Evolutionary conservation across 1,139 yeast genomes (phyloP), one percentile per base, ranked within the genome.

Genomic region (Candida smagusa): DNA sequence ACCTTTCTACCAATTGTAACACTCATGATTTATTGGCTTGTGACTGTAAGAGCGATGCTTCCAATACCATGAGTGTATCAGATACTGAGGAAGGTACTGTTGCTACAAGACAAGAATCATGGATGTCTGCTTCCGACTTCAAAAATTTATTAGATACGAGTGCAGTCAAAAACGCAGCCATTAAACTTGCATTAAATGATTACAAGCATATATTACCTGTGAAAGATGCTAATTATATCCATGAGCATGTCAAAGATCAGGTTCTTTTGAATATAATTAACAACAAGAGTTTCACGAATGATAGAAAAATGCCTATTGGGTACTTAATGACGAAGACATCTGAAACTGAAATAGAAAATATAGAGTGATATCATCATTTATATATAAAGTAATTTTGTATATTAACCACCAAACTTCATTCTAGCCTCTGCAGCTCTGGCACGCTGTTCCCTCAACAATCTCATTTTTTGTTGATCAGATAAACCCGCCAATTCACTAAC

Each of bases 341-440:
- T 12, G 28, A 6, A 16, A 30, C 12, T 11, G 9, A 21, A 16
- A 11, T 12, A 12, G 31, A 35, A 21, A 28, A 24, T 21, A 37
- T 34, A 31, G 31, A 31, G 9, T 25, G 9, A 26, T 7, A 7
- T 12, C 9, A 11, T 12, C 8, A 6, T 28, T 6, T 9, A 28
- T 12, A 13, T 13, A 28, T 7, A 28, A 28, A n/a, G n/a, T n/a
- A n/a, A n/a, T n/a, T n/a, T n/a, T n/a, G n/a, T n/a, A 16, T 16
- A 16, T 16, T 16, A 16, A 16, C 19, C 5, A 24, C 27, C 6
- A 6, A 4, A 3, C 4, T 9, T 9, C 27, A 24, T 9, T 49
- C 99, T 72, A 0, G 94, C 96, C 57, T 92, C 97, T 0, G 96
- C 97, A 0, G 99, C 99, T 43, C 97, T 72, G 0, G 97, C 97